Evolutionary conservation across 192 early-diverging fungal genomes (phyloP), one percentile per base, ranked within the genome.

Genomic region (Allomyces arbusculus): DNA sequence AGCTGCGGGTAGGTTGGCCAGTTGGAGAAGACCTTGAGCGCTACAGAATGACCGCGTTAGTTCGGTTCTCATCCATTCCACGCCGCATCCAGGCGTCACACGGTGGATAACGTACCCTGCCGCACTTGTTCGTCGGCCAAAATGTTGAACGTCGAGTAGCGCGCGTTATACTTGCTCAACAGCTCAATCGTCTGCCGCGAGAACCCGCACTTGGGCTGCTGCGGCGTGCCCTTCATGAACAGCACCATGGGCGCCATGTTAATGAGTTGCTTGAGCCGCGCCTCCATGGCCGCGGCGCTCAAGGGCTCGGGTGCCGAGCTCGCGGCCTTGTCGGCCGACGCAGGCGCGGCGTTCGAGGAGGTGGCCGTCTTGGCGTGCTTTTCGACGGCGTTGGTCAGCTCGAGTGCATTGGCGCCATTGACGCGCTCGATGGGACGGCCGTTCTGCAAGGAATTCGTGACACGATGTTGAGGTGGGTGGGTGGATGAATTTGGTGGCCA

Each of bases 381-480:
- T 24, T 82, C 81, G 20, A 91, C 82, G 19, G 79, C 70, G 23
- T 82, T 74, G 24, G 88, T 76, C n/a, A 97, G 74, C 44, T 83
- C 81, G 22, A 91, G 82, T 10, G 91, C 84, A 66, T 95, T 92
- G 40, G 87, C 90, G 61, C 94, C 94, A 63, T 93, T 87, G 62
- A 97, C 76, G 43, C 87, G 80, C n/a, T 86, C 89, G 0, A 89
- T 66, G 3, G 83, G 72, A 62, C 85, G 84, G 44, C 76, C 84
- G 66, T 82, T 79, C 75, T 86, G 73, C 61, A 25, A 26, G 16
- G 33, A 40, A 8, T 50, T 11, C 14, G 62, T 26, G 28, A 64
- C 69, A 44, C 22, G 33, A 33, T 23, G 33, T 3, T 40, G 7
- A 40, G 33, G 0, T 40, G 33, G 33, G 33, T 40, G 4, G 4